Percentiles rank a stretch among this genome's conserved stretches.
These are phyloP conservation scores for Sordariomycetes sp. DNA, from an alignment of 2,329 filamentous ascomycete genomes.

Conservation along the genomic window DNA sequence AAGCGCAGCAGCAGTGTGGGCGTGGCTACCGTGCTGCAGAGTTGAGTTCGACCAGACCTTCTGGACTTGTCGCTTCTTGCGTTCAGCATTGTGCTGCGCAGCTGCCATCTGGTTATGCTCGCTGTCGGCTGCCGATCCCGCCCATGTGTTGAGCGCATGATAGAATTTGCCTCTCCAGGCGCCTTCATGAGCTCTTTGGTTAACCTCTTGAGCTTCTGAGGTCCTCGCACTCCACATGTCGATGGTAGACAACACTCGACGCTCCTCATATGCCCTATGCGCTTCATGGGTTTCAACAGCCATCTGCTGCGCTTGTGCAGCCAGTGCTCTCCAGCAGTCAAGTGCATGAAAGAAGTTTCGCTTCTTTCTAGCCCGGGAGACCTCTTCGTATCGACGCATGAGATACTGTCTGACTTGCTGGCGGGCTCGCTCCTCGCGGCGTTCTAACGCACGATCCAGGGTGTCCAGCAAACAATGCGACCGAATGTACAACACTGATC, in stretches of 20 bases:
- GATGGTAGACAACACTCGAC: conserved; percentile 5
- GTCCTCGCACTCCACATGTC: conserved; percentile 13
- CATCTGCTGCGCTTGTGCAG: conserved; percentile 5
- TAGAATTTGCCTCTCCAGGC: too few relatives aligned
- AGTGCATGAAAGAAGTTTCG: conserved; percentile 21
- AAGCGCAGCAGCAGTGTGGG: conserved; percentile 24
- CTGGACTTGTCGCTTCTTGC: conserved; percentile 20
- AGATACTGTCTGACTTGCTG: conserved; percentile 19
- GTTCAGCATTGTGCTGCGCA: too few relatives aligned
- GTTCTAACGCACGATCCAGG: conserved; percentile 14
- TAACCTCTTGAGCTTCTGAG: conserved; percentile 8
- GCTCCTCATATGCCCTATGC: too few relatives aligned
- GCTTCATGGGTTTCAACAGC: too few relatives aligned
- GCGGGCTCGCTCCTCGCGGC: conserved; percentile 16
- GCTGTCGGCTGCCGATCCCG: conserved; percentile 20
- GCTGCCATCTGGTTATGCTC: too few relatives aligned
- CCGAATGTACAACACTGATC: conserved; percentile 20
- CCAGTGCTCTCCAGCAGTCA: conserved; percentile 17
- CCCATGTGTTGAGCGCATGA: conserved; percentile 17
- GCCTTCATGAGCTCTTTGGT: conserved; percentile 10
- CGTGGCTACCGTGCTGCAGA: conserved; percentile 25
- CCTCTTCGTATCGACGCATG: conserved; percentile 23
- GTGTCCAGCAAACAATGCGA: conserved; percentile 16
- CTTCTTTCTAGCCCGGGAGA: conserved; percentile 20
- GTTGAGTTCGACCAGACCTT: conserved; percentile 27